These are phyloP conservation scores for Aspergillus puulaauensis DNA, from an alignment of 2,329 filamentous ascomycete species.

Conservation along the genomic window DNA sequence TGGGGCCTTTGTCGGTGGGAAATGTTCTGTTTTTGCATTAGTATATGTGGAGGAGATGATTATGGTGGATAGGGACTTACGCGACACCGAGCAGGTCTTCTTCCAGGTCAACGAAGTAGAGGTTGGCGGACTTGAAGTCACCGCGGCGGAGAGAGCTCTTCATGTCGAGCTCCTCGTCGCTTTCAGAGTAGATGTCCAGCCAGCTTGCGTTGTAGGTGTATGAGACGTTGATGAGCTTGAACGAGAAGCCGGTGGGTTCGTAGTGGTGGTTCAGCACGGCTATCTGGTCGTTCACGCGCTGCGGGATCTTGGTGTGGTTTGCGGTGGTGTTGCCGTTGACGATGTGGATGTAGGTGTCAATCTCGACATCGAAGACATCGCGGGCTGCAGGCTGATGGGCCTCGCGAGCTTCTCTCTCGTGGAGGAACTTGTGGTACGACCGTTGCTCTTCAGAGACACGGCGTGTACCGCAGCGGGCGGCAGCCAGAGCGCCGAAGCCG, in stretches of 20 bases:
- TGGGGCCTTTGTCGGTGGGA: neutral
- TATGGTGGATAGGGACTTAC: neutral
- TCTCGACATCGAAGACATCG: neutral
- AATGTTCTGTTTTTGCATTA: neutral
- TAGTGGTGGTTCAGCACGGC: conserved; percentile 5
- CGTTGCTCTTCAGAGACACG: neutral
- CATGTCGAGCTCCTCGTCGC: neutral
- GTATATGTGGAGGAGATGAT: neutral
- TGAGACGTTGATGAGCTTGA: conserved; percentile 5
- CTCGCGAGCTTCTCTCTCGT: neutral
- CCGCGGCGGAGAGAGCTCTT: conserved; percentile 5
- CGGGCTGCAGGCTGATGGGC: neutral
- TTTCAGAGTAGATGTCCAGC: neutral
- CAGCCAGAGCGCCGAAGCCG: neutral
- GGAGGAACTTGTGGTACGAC: neutral
- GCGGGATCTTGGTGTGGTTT: neutral
- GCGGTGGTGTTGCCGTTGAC: neutral
- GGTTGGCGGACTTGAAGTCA: conserved; percentile 5
- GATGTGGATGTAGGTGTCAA: conserved; percentile 11
- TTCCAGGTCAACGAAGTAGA: conserved; percentile 3
- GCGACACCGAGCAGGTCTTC: conserved; percentile 6
- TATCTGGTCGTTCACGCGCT: conserved; percentile 2
- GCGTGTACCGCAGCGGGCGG: conserved; percentile 4
- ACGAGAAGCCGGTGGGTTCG: conserved; percentile 3
- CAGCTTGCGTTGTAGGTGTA: conserved; percentile 6